Evolutionary conservation across 2,329 filamentous ascomycete species (phyloP).

Genomic region (Diaporthe sp.): DNA sequence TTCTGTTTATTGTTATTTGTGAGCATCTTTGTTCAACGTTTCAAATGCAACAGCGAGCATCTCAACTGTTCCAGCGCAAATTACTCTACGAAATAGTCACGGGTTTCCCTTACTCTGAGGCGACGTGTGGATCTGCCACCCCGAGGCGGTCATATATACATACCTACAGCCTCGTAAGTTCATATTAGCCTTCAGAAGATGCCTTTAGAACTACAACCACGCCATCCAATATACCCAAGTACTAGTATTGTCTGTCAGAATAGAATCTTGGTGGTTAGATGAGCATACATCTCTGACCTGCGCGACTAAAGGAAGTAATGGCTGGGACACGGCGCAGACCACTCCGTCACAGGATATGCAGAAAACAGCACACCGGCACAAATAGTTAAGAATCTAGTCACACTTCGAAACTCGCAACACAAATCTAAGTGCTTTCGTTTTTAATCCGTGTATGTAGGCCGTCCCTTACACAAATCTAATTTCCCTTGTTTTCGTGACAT

Average conservation of each 20-base stretch:
- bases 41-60: no score
- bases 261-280: no score
- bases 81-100: neutral
- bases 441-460: no score
- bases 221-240: neutral
- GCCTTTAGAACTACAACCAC: neutral
- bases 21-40: neutral
- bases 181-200: no score
- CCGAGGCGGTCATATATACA: no score
- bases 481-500: no score
- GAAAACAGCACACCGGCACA: no score
- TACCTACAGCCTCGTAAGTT: no score
- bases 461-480: no score
- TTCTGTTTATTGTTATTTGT: neutral
- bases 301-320: neutral
- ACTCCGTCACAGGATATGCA: neutral
- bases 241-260: no score
- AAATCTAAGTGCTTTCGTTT: no score
- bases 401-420: neutral
- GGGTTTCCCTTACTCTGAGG: neutral
- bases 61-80: neutral
- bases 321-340: neutral
- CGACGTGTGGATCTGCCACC: neutral
- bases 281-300: no score
- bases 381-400: neutral